Conservation (phyloP, 768 basidiomycete genomes). For the Daedalea quercina region DNA sequence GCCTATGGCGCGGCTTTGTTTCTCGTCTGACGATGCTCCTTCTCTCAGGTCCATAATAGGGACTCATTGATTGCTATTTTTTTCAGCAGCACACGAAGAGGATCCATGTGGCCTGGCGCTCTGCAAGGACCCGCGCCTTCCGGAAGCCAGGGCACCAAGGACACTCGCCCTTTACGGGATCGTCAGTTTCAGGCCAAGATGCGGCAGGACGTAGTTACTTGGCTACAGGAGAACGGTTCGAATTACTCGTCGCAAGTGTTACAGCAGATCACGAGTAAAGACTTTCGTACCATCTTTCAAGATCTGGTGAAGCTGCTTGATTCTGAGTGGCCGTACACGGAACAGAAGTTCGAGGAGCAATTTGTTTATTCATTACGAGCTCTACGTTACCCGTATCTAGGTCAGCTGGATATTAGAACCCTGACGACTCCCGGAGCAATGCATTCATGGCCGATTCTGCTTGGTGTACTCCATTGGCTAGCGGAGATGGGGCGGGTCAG, state of each 20-base stretch:
- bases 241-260: slow-evolving; percentile 66
- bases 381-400: slow-evolving; percentile 74
- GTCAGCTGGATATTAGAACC: slow-evolving; percentile 79
- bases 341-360: slow-evolving; percentile 71
- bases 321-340: slow-evolving; percentile 52
- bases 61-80: background rate
- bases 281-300: slow-evolving; percentile 81
- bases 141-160: slow-evolving; percentile 54
- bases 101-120: slow-evolving; percentile 66
- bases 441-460: slow-evolving; percentile 86
- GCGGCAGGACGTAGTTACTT: slow-evolving; percentile 70
- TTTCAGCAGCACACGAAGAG: slow-evolving; percentile 61
- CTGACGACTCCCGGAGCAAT: slow-evolving; percentile 82
- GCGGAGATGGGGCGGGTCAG: slow-evolving; percentile 78
- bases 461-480: slow-evolving; percentile 91
- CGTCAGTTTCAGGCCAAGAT: slow-evolving; percentile 65
- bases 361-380: slow-evolving; percentile 70
- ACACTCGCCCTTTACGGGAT: slow-evolving; percentile 75
- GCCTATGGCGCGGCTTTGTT: too few species aligned
- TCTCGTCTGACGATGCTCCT: background rate
- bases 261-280: slow-evolving; percentile 75
- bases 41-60: background rate
- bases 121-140: slow-evolving; percentile 39
- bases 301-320: slow-evolving; percentile 70
- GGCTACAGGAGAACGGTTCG: slow-evolving; percentile 58